phyloP scores from a whole-genome alignment of 306 rosid species.

The Crotalaria pallida region DNA sequence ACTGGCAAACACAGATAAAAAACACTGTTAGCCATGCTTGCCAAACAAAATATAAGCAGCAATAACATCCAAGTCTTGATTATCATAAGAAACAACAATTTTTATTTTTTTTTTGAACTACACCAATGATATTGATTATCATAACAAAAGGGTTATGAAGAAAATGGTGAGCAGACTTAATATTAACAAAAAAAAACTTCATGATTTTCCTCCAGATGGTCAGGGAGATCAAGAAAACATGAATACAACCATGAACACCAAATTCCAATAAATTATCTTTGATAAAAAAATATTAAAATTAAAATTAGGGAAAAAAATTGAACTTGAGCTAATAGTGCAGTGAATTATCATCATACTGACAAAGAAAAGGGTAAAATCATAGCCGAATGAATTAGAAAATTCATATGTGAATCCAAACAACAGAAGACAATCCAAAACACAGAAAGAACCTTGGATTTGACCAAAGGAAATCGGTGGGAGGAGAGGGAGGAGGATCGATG shows the following conservation, averaged over 20 bases:
- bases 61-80: background rate
- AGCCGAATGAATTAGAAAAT: background rate
- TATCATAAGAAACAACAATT: too few relatives aligned
- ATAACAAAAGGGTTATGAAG: background rate
- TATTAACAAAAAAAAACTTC: background rate
- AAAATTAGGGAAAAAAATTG: background rate
- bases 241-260: background rate
- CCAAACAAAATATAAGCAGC: background rate
- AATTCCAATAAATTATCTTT: background rate
- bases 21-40: constrained; percentile 7
- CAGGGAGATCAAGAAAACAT: background rate
- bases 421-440: background rate
- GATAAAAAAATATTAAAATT: background rate
- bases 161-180: background rate
- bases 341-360: constrained; percentile 3
- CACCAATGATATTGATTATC: background rate
- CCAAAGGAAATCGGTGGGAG: constrained; percentile 53
- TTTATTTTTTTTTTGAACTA: too few relatives aligned
- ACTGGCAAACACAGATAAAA: constrained; percentile 21
- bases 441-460: constrained; percentile 32
- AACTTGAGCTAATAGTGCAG: background rate
- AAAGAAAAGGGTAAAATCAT: background rate
- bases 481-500: constrained; percentile 35
- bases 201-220: background rate
- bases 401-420: background rate